phyloP scores from a whole-genome alignment of 805 yeast genomes.

The Hanseniaspora hatyaiensis region DNA sequence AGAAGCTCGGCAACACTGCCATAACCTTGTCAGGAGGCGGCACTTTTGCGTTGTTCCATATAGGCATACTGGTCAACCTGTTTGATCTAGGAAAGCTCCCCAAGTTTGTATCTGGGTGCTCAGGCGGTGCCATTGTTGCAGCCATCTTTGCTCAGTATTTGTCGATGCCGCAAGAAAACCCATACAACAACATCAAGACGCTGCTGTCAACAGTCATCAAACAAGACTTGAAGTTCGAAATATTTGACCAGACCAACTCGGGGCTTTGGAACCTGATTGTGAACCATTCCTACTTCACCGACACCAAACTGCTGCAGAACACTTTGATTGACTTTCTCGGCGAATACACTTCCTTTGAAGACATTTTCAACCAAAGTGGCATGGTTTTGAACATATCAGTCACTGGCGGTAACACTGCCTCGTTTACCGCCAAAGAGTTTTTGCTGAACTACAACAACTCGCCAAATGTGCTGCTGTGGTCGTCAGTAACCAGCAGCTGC shows the following conservation, averaged over 20 bases:
- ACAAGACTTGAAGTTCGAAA: constrained; percentile 37
- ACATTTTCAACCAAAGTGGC: constrained; percentile 81
- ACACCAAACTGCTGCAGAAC: constrained; percentile 1
- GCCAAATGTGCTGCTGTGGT: constrained; percentile 73
- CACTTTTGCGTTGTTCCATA: constrained; percentile 82
- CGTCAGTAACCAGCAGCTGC: constrained; percentile 88
- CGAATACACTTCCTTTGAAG: constrained; percentile 31
- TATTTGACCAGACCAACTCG: constrained; percentile 17
- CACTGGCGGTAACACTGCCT: constrained; percentile 51
- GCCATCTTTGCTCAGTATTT: constrained; percentile 73
- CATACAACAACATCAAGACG: constrained; percentile 49
- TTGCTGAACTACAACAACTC: constrained; percentile 69
- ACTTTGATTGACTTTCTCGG: constrained; percentile 24
- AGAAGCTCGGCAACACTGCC: constrained; percentile 89
- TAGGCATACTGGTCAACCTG: constrained; percentile 78
- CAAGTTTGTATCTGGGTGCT: constrained; percentile 79
- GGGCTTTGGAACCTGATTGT: constrained; percentile 25
- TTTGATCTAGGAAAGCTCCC: constrained; percentile 69
- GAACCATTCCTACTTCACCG: constrained; percentile 20
- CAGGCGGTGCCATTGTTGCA: constrained; percentile 93
- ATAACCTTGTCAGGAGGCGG: constrained; percentile 93
- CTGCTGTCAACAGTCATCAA: constrained; percentile 29
- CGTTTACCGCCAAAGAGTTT: constrained; percentile 82
- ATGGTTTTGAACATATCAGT: constrained; percentile 88
- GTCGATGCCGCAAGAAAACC: constrained; percentile 38